These are phyloP conservation scores for Geosiphon pyriformis DNA, from an alignment of 192 early-diverging fungal genomes.

Conservation along the genomic window DNA sequence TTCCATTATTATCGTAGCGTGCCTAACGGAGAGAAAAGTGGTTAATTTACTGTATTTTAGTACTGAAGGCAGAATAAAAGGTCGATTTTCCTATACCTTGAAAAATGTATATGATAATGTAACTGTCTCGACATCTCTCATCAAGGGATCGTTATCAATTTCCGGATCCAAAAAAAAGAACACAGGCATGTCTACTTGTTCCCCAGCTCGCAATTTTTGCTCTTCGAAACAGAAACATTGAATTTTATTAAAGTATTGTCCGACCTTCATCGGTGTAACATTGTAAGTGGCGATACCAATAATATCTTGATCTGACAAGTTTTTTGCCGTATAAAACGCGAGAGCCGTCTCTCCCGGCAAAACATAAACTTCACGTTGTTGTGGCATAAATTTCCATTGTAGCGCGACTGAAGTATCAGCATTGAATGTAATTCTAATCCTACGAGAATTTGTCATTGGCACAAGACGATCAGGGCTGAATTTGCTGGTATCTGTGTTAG, in stretches of 20 bases:
- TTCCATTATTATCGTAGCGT: conserved; percentile 18
- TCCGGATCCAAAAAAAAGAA: conserved; percentile 99
- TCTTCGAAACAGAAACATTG: conserved; percentile 99
- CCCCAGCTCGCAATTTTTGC: conserved; percentile 81
- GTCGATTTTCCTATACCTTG: conserved; percentile 46
- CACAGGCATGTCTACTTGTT: conserved; percentile 93
- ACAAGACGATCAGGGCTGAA: conserved; percentile 66
- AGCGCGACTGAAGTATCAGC: conserved; percentile 71
- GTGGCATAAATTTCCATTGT: conserved; percentile 87
- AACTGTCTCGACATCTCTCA: conserved; percentile 90
- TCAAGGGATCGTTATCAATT: conserved; percentile 88
- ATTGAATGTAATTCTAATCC: conserved; percentile 64
- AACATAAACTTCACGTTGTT: conserved; percentile 81
- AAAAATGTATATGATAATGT: conserved; percentile 96
- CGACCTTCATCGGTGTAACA: conserved; percentile 87
- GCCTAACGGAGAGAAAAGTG: conserved; percentile 15
- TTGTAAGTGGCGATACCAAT: conserved; percentile 97
- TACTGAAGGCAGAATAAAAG: conserved; percentile 7
- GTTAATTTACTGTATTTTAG: not conserved
- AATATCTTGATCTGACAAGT: conserved; percentile 77
- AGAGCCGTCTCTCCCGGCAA: conserved; percentile 94
- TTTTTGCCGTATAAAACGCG: conserved; percentile 93
- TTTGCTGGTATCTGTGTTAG: conserved; percentile 61
- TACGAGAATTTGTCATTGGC: conserved; percentile 52
- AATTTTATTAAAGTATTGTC: conserved; percentile 98